phyloP scores from a whole-genome alignment of 2,329 filamentous ascomycete species.

The Plectosphaerella plurivora region DNA sequence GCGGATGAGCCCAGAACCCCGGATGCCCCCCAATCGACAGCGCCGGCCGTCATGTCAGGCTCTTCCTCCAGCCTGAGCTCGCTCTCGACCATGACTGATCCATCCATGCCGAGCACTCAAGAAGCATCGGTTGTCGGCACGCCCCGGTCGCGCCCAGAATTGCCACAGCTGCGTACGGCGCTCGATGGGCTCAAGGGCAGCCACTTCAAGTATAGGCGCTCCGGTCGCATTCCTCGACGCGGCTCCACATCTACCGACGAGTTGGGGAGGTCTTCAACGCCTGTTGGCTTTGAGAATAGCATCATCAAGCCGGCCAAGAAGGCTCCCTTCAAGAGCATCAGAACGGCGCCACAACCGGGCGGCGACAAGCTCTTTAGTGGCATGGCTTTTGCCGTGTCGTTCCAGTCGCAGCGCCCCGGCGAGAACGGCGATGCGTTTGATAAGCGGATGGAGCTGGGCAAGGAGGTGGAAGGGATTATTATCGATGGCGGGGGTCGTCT shows the following conservation, averaged over 20 bases:
- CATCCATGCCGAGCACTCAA: conserved; percentile 23
- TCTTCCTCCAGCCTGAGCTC: conserved; percentile 35
- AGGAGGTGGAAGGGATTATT: conserved; percentile 57
- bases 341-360: conserved; percentile 1
- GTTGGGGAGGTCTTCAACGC: conserved; percentile 33
- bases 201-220: conserved; percentile 5
- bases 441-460: conserved; percentile 32
- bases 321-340: conserved; percentile 6
- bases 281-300: conserved; percentile 31
- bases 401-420: conserved; percentile 46
- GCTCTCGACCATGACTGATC: conserved; percentile 31
- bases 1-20: neutral
- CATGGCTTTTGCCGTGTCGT: conserved; percentile 87
- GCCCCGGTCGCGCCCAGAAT: no score
- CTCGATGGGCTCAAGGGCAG: neutral
- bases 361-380: conserved; percentile 52
- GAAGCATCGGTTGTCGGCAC: no score
- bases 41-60: conserved; percentile 1
- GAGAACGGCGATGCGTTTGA: conserved; percentile 47
- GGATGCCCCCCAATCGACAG: neutral
- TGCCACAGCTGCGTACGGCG: neutral
- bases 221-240: conserved; percentile 16
- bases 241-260: conserved; percentile 45
- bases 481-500: conserved; percentile 67
- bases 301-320: conserved; percentile 20